Conservation (phyloP, 306 rosid species). For the Glycine tomentella region DNA sequence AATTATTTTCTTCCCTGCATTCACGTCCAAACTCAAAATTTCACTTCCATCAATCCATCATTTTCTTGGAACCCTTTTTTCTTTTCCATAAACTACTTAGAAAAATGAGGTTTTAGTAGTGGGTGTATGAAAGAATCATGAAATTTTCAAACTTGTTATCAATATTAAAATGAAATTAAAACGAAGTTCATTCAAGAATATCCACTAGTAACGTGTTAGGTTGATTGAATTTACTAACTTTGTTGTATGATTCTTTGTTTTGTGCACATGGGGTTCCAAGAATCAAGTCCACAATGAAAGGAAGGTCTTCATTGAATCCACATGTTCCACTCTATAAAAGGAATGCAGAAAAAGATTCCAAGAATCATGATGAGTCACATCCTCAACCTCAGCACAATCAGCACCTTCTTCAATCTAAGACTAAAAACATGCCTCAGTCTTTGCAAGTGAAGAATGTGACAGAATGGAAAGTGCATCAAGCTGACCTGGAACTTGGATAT, state of each 20-base stretch:
- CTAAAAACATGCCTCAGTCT: neutral
- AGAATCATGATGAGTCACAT: no score
- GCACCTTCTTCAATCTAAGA: neutral
- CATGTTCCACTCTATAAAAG: neutral
- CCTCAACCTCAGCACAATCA: neutral
- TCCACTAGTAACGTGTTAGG: neutral
- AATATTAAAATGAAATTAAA: neutral
- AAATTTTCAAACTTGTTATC: neutral
- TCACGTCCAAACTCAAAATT: neutral
- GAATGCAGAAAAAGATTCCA: neutral
- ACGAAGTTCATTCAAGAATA: neutral
- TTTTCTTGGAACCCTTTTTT: neutral
- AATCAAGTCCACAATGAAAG: neutral
- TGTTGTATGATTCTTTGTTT: neutral
- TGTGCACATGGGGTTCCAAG: neutral
- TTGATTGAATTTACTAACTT: neutral
- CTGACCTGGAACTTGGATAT: constrained; percentile 55
- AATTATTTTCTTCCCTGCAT: neutral
- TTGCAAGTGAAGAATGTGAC: neutral
- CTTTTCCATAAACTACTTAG: neutral
- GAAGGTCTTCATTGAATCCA: neutral
- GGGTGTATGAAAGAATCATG: neutral
- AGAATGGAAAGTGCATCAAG: no score
- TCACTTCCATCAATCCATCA: neutral
- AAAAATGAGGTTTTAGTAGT: neutral